Base-by-base conservation (phyloP, 192 early-diverging fungal species). In the Coemansia sp. region DNA sequence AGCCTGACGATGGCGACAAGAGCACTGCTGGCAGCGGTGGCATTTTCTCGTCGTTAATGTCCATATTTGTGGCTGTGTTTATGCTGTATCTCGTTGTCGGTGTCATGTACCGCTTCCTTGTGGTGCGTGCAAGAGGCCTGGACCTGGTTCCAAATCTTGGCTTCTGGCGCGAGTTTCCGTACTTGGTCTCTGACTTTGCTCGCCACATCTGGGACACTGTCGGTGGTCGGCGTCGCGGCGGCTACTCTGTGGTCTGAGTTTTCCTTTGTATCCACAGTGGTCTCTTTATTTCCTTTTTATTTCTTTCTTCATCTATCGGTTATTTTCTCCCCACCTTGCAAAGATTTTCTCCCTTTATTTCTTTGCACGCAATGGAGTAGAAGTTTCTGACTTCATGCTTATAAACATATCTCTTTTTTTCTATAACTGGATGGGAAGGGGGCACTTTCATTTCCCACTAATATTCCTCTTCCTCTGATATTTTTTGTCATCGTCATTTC, bases 151-250 rank as follows among this genome's bases (percentile, higher is more conserved):
- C 83, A 1, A 78, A 84, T 40, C 71, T 62, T 18, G 57, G 60
- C 32, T 81, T 81, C 67, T 81, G 79, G 79, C 74, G 74, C 23
- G 79, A 81, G 65, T 81, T 81, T 64, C 79, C 79, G 23, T 81
- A 81, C 66, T 26, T 81, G 56, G 71, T 69, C 49, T 39, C 71
- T 13, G 83, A 84, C 60, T 84, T 84, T 80, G 65, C 67, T 49
- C 83, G 75, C 63, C 77, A 80, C 18, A 41, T 81, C 63, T 84
- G 78, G 70, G 58, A 72, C 49, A 66, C 61, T 52, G 77, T 71
- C 38, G 65, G 75, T 53, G 74, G 74, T 1, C 83, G 77, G 32
- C 70, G 77, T 53, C 77, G 74, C 10, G 75, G 75, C 44, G 83
- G 83, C 6, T 84, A 84, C 63, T 74, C 74, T 19, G 83, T 79